A percentile compares a stretch with the other conserved stretches of the same genome.
Conservation (phyloP, 129 eudicot genomes). For the Rutidosis leptorrhynchoides region DNA sequence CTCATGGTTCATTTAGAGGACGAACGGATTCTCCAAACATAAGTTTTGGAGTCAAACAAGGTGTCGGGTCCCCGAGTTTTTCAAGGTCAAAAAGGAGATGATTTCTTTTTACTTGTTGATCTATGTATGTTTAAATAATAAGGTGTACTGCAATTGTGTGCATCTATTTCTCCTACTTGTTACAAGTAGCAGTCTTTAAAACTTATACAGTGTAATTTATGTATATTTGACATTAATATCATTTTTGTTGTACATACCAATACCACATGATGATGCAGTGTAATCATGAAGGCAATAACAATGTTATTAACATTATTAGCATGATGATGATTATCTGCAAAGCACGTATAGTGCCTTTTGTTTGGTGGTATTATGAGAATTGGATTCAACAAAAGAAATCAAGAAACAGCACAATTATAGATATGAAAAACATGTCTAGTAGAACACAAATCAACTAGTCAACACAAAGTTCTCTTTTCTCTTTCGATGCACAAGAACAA, state of each 20-base stretch:
- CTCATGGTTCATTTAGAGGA: constrained; percentile 69
- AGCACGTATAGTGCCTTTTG: background rate
- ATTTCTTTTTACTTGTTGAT: constrained; percentile 9
- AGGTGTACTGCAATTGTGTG: constrained; percentile 18
- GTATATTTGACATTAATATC: constrained; percentile 16
- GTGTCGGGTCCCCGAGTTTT: constrained; percentile 55
- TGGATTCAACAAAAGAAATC: background rate
- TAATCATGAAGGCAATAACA: background rate
- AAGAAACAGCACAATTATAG: constrained; percentile 4
- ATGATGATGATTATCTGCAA: background rate
- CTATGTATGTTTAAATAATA: constrained; percentile 10
- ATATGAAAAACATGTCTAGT: background rate
- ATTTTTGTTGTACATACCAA: constrained; percentile 35
- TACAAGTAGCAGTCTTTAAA: constrained; percentile 32
- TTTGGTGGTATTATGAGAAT: background rate
- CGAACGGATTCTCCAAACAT: constrained; percentile 67
- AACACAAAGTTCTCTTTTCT: background rate
- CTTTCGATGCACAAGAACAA: constrained; percentile 22
- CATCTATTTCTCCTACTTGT: constrained; percentile 20
- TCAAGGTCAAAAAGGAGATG: constrained; percentile 82
- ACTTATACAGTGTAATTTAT: constrained; percentile 23
- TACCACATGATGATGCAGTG: too few species aligned
- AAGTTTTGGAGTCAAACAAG: constrained; percentile 48
- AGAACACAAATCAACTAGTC: constrained; percentile 17
- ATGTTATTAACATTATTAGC: background rate